phyloP scores from a whole-genome alignment of 73 alveolate species.

The Uronychia binucleata region DNA sequence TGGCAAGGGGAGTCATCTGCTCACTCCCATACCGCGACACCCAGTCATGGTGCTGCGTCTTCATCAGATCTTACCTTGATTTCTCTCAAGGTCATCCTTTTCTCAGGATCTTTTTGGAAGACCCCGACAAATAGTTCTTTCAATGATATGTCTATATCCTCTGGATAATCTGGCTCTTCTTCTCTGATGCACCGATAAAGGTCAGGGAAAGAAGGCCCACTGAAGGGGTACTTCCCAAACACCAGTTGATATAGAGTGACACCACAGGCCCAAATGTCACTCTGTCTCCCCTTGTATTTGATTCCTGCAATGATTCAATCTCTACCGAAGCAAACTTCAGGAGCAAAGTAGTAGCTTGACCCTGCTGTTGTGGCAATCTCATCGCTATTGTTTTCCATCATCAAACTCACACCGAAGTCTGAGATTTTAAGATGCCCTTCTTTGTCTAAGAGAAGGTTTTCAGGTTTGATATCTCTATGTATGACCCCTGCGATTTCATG shows the following conservation, averaged over 20 bases:
- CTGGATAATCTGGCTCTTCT: neutral
- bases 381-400: conserved; percentile 45
- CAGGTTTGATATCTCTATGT: conserved; percentile 92
- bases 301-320: conserved; percentile 1
- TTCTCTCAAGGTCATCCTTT: neutral
- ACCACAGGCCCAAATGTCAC: conserved; percentile 73
- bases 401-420: conserved; percentile 77
- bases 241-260: conserved; percentile 48
- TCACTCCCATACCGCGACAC: neutral
- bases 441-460: conserved; percentile 73
- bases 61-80: neutral
- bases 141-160: neutral
- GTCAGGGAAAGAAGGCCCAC: conserved; percentile 15
- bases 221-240: conserved; percentile 38
- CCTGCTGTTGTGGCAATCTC: conserved; percentile 57
- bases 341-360: conserved; percentile 56
- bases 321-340: conserved; percentile 42
- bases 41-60: neutral
- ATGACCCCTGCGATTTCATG: conserved; percentile 63
- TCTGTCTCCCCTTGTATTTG: conserved; percentile 31
- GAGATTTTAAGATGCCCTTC: conserved; percentile 60
- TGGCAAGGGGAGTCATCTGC: neutral
- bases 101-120: neutral
- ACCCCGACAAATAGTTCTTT: neutral
- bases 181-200: conserved; percentile 7